Base-by-base conservation (phyloP, 164 flowering plant species). In the Vitis rotundifolia region DNA sequence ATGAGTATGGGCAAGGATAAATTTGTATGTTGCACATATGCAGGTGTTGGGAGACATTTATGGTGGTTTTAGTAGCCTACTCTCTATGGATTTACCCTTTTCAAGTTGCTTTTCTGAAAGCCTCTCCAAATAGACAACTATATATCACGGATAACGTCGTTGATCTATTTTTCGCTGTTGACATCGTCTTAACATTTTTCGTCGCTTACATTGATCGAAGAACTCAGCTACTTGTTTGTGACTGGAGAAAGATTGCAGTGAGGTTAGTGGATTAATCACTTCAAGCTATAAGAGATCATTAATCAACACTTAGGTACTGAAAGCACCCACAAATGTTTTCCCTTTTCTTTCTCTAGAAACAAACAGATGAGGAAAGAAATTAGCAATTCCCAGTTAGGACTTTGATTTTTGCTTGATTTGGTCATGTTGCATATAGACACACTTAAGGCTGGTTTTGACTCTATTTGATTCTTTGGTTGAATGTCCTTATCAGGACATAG, bases 11-110 rank as follows among this genome's bases (percentile, higher is more conserved):
- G 44, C 44, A 37, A 37, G 44, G 44, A 37, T 37, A 37, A 37
- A 37, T 37, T 37, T 37, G 26, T 22, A 37, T 37, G 44, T 8
- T 26, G 55, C 18, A 50, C 11, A 8, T 22, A 48, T 79, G 81
- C 83, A 93, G 98, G 85, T 86, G 86, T 51, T 94, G 98, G 98
- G 94, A 91, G 82, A 69, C 87, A 44, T 72, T 85, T 15, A 91
- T 89, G 93, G 97, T 83, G 75, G 8, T 83, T 37, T 52, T 94
- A 75, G 97, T 94, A 26, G 87, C 81, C 0, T 92, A 94, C 64
- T 81, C 91, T 0, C 93, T 83, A 60, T 92, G 97, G 97, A 88
- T 86, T 1, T 91, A 79, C 69, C 98, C 97, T 2, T 94, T 91
- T 47, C 90, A 92, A 79, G 78, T 85, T 14, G 91, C 97, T 13